Evolutionary conservation across 495 filamentous ascomycete genomes (phyloP).

Genomic region (Penicillium salamii): DNA sequence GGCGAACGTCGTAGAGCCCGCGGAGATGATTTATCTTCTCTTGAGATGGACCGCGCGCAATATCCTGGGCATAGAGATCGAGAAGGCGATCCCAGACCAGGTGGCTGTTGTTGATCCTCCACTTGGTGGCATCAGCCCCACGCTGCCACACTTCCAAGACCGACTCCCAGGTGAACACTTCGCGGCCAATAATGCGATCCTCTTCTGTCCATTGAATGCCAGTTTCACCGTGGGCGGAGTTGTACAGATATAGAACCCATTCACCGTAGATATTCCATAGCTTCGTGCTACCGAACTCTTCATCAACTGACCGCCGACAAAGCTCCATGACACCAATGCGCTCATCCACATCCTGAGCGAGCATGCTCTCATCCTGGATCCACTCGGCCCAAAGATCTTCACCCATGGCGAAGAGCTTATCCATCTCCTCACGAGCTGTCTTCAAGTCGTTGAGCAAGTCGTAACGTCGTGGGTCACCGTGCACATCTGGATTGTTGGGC

Average conservation of each 20-base stretch:
- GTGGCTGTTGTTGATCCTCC: slow-evolving; percentile 81
- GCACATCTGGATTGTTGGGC: slow-evolving; percentile 43
- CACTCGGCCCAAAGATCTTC: slow-evolving; percentile 64
- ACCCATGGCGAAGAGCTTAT: slow-evolving; percentile 62
- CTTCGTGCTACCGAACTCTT: slow-evolving; percentile 79
- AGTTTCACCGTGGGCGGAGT: slow-evolving; percentile 54
- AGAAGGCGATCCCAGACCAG: slow-evolving; percentile 82
- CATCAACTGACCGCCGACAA: slow-evolving; percentile 72
- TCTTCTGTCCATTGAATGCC: slow-evolving; percentile 68
- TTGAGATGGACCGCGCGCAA: slow-evolving; percentile 53
- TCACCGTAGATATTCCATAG: slow-evolving; percentile 89
- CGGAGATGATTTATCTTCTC: slow-evolving; percentile 63
- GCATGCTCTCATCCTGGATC: slow-evolving; percentile 60
- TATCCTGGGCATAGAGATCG: slow-evolving; percentile 58
- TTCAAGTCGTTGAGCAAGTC: slow-evolving; percentile 61
- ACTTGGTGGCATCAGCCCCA: slow-evolving; percentile 73
- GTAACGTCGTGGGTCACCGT: slow-evolving; percentile 49
- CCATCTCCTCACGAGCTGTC: slow-evolving; percentile 63
- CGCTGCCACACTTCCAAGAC: slow-evolving; percentile 77
- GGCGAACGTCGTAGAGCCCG: slow-evolving; percentile 67
- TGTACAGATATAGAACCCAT: slow-evolving; percentile 76
- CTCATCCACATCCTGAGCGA: slow-evolving; percentile 60
- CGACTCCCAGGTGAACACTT: slow-evolving; percentile 75
- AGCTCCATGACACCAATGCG: slow-evolving; percentile 78
- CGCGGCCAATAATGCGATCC: slow-evolving; percentile 68